phyloP scores from a whole-genome alignment of 139 green algal species.

The Edaphochlamys debaryana region DNA sequence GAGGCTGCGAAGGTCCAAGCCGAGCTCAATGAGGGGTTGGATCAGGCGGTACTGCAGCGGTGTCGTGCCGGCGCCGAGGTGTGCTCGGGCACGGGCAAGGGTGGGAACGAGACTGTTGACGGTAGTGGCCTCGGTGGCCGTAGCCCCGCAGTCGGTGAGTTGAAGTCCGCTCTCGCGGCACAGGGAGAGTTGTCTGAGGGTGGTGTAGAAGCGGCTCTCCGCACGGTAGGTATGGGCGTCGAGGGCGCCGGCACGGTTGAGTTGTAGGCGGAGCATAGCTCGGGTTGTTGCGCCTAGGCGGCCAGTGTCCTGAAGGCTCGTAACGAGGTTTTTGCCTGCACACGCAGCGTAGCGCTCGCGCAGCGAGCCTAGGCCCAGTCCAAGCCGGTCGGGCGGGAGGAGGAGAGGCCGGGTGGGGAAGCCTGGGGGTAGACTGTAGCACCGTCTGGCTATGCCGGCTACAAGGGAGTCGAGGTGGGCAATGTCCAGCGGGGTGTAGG shows the following conservation, averaged over 20 bases:
- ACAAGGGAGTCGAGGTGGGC: background rate
- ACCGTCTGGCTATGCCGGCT: background rate
- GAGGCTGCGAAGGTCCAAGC: background rate
- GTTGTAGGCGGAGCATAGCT: background rate
- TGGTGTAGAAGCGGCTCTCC: background rate
- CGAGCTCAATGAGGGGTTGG: too few species aligned
- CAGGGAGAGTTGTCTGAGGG: background rate
- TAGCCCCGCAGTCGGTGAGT: too few species aligned
- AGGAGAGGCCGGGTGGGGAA: background rate
- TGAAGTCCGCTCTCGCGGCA: too few species aligned
- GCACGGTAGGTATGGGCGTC: background rate
- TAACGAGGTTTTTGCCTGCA: background rate
- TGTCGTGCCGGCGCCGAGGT: too few species aligned
- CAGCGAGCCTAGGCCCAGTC: background rate
- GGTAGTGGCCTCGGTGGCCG: too few species aligned
- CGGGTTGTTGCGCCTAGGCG: background rate
- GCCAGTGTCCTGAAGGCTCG: background rate
- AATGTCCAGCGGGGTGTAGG: background rate
- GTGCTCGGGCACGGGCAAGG: too few species aligned
- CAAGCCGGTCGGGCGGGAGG: background rate
- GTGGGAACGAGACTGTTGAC: too few species aligned
- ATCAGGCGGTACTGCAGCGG: too few species aligned
- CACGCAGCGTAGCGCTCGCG: background rate
- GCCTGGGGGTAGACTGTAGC: background rate
- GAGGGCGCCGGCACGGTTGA: background rate